Base-by-base conservation (phyloP, 768 basidiomycete species). In the Phlebiopsis gigantea region DNA sequence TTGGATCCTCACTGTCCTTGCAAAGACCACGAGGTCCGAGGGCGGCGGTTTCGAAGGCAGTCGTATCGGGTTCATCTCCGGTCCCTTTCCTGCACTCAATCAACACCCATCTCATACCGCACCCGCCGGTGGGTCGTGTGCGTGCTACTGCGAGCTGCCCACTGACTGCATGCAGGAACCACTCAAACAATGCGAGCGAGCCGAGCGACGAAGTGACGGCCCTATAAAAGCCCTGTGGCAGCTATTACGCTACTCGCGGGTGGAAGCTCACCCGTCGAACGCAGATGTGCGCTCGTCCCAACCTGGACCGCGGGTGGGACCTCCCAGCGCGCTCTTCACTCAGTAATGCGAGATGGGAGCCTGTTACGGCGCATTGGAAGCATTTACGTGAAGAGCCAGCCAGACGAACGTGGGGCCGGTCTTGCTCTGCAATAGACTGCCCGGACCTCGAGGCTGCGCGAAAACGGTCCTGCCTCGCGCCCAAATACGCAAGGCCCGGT, bases 211-310 rank as follows among this genome's bases (percentile, higher is more conserved):
- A 19, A 12, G 44, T 21, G 50, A 30, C 47, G n/a, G 30, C 31
- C 44, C 14, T 41, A 25, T 51, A 51, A 51, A 31, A 51, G 14
- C 29, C n/a, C 25, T 29, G 45, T 22, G 14, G 50, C 50, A 39
- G 47, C 50, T 25, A 39, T 51, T 39, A 19, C 24, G 50, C 50
- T 25, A 51, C 34, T 34, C 30, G 50, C 50, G 30, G 50, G 15
- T 41, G 5, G 3, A 1, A 19, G 15, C 21, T 9, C 26, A n/a
- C 21, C 21, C 22, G 22, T 4, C 21, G 19, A 10, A 22, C 39
- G 31, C 39, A 31, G 50, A 41, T n/a, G 22, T 51, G 50, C 50
- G 50, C 50, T 39, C 50, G 31, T 51, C 50, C 34, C 24, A 39
- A 22, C 19, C 34, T 34, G 50, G 50, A 31, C 50, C 29, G 24